Base-by-base conservation (phyloP, 768 basidiomycete species). In the Phanerochaete carnosa region DNA sequence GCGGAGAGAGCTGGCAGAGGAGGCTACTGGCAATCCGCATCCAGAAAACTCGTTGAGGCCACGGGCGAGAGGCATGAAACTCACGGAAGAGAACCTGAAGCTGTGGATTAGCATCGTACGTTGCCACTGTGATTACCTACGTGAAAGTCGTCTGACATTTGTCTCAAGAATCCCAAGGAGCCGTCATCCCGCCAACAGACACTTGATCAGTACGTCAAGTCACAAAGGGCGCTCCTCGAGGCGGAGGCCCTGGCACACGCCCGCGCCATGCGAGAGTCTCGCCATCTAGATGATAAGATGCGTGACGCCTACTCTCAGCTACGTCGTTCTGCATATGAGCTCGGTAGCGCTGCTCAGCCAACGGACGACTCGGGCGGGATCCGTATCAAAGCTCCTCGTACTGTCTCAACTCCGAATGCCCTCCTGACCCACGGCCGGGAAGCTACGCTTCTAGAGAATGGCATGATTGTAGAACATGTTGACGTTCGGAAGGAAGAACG, bases 381-480 rank as follows among this genome's bases (percentile, higher is more conserved):
- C 51, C 89, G 89, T 55, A 86, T 92, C 71, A 90, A 85, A 69
- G 80, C 86, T 26, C 83, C 86, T 28, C 76, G 77, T 35, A 76
- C 80, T 7, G 59, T 68, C 12, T 59, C 72, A 6, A 33, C 70
- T 29, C 67, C 69, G 16, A 58, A 69, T 9, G 77, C 80, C 3
- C 70, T 73, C n/a, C 73, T 76, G 49, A 74, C 74, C 28, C 82
- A 81, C 30, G 79, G 76, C 23, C 81, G 89, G 33, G 89, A 94
- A 58, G 80, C 92, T 15, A 91, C 92, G 0, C 76, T 95, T 11
- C 82, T 95, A 23, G 89, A 94, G 72, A 94, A 92, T 64, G 92
- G 92, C 2, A 86, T 95, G 81, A 90, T 94, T 55, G 88, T 94
- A 8, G 94, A 95, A 66, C 89, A 91, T 62, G 89, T 95, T 37